These are phyloP conservation scores for Penicillium sp. DNA, from an alignment of 2,329 filamentous ascomycete genomes.

Conservation along the genomic window DNA sequence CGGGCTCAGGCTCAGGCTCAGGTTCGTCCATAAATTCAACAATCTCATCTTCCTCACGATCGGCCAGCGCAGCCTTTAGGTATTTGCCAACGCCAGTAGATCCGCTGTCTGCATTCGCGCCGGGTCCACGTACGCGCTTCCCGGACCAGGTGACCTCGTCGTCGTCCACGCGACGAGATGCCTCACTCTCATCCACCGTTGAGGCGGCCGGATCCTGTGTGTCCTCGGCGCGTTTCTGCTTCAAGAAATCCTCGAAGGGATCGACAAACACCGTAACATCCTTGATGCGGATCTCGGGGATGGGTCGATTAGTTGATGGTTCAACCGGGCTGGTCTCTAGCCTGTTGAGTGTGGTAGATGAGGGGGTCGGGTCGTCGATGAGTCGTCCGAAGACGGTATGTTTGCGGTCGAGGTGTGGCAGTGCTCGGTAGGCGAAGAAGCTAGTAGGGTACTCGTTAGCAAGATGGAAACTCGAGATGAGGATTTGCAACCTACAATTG, in stretches of 20 bases:
- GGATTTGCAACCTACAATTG: conserved; percentile 58
- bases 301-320: conserved; percentile 65
- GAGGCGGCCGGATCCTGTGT: conserved; percentile 42
- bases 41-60: conserved; percentile 54
- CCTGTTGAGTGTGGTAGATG: conserved; percentile 54
- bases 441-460: conserved; percentile 23
- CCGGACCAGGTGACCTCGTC: conserved; percentile 94
- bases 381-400: conserved; percentile 95
- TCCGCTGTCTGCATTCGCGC: conserved; percentile 50
- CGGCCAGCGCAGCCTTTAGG: conserved; percentile 57
- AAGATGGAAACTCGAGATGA: neutral
- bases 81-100: conserved; percentile 71
- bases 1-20: conserved; percentile 61
- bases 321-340: conserved; percentile 76
- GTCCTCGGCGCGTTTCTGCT: conserved; percentile 64
- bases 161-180: conserved; percentile 58
- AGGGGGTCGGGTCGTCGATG: conserved; percentile 58
- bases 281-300: conserved; percentile 72
- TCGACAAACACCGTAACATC: conserved; percentile 85
- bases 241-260: conserved; percentile 89
- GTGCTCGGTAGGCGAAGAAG: conserved; percentile 84
- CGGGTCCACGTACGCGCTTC: conserved; percentile 72
- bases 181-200: conserved; percentile 24
- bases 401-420: conserved; percentile 84
- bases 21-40: conserved; percentile 59